Percentiles rank a stretch among this genome's conserved stretches.
phyloP scores from a whole-genome alignment of 306 rosid species.

The Lathyrus oleraceus region DNA sequence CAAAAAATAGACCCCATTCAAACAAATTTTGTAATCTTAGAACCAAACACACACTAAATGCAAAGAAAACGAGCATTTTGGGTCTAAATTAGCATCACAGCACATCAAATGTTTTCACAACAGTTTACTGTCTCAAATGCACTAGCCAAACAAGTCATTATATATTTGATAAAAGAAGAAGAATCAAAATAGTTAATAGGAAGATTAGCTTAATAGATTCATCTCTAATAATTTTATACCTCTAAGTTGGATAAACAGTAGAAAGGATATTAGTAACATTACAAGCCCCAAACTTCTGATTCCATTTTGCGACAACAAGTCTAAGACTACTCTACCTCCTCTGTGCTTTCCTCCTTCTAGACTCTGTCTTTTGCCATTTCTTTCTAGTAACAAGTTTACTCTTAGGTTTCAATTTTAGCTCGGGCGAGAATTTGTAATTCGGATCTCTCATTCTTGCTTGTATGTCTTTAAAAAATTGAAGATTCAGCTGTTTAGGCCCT shows the following conservation, averaged over 20 bases:
- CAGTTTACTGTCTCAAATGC: too few relatives aligned
- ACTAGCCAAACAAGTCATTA: too few relatives aligned
- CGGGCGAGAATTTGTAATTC: conserved; percentile 73
- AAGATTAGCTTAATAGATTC: too few relatives aligned
- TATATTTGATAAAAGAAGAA: too few relatives aligned
- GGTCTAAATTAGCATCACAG: too few relatives aligned
- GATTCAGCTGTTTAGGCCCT: conserved; percentile 68
- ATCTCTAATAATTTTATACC: too few relatives aligned
- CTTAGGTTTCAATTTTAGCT: conserved; percentile 77
- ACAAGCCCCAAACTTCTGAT: conserved; percentile 14
- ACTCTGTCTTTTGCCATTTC: conserved; percentile 80
- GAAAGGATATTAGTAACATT: conserved; percentile 18
- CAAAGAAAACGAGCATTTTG: too few relatives aligned
- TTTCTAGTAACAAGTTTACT: conserved; percentile 69
- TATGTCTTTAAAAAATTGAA: conserved; percentile 81
- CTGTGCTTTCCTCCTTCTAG: conserved; percentile 77
- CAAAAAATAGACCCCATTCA: too few relatives aligned
- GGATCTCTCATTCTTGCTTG: conserved; percentile 87
- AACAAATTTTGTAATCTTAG: too few relatives aligned
- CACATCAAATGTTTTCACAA: too few relatives aligned
- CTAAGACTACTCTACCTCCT: conserved; percentile 31
- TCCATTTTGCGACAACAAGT: neutral
- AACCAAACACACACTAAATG: too few relatives aligned
- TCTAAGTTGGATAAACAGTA: conserved; percentile 15
- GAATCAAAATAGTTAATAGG: too few relatives aligned